Percentiles rank a stretch among this genome's conserved stretches.
Evolutionary conservation across 2,329 filamentous ascomycete genomes (phyloP).

Genomic region (Thyridium curvatum): DNA sequence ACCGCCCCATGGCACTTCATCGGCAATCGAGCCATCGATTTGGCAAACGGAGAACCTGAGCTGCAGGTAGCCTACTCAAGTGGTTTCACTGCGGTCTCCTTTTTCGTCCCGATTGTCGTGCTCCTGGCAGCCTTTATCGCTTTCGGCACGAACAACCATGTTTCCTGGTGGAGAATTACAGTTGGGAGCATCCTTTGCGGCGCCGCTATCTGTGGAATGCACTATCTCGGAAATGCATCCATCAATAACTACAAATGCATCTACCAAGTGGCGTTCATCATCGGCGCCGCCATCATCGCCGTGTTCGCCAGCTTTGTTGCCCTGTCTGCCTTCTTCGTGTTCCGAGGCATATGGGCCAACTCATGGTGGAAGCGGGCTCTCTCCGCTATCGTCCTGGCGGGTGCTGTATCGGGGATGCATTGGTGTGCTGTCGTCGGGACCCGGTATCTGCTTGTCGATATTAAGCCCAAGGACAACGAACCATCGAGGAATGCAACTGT

Average conservation of each 20-base stretch:
- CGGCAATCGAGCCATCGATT: constrained; percentile 70
- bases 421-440: constrained; percentile 75
- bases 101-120: constrained; percentile 73
- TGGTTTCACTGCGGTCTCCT: constrained; percentile 68
- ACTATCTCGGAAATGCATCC: constrained; percentile 80
- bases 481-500: constrained; percentile 59
- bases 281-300: constrained; percentile 66
- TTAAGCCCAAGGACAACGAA: constrained; percentile 31
- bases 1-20: constrained; percentile 66
- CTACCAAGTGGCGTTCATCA: constrained; percentile 54
- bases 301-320: constrained; percentile 64
- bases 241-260: constrained; percentile 68
- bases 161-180: constrained; percentile 52
- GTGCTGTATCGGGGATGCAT: constrained; percentile 80
- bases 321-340: constrained; percentile 71
- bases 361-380: constrained; percentile 68
- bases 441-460: constrained; percentile 50
- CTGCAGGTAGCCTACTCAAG: constrained; percentile 70
- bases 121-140: constrained; percentile 66
- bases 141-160: constrained; percentile 51
- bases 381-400: constrained; percentile 62
- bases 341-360: constrained; percentile 69
- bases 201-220: constrained; percentile 75
- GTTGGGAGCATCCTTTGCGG: constrained; percentile 66
- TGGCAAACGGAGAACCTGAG: constrained; percentile 54